Conservation (phyloP, 805 yeast genomes). For the Yarrowia osloensis region DNA sequence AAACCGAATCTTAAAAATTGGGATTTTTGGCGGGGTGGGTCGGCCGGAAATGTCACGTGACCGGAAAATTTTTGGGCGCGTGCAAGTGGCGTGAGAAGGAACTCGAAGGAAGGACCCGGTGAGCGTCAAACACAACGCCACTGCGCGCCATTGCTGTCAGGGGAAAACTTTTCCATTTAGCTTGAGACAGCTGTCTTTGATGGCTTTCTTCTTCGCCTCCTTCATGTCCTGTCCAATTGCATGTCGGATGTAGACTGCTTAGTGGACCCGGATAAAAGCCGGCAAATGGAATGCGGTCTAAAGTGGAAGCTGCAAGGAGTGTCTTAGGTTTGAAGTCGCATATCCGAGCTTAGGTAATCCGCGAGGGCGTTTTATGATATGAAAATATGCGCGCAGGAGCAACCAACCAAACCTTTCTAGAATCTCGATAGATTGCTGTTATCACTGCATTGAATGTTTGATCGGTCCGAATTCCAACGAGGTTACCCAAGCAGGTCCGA, state of each 20-base stretch:
- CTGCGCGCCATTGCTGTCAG: background rate
- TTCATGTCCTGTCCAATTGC: slow-evolving; percentile 4
- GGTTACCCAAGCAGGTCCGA: no score
- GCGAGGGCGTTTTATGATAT: background rate
- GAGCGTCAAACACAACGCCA: no score
- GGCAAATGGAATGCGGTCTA: slow-evolving; percentile 13
- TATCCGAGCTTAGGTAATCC: slow-evolving; percentile 10
- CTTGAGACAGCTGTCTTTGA: background rate
- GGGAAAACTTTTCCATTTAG: background rate
- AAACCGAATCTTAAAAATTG: background rate
- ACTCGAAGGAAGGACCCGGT: no score
- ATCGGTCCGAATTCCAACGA: slow-evolving; percentile 5
- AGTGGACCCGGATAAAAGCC: slow-evolving; percentile 9
- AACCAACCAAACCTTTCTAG: background rate
- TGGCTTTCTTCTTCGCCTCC: background rate
- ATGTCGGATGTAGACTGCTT: slow-evolving; percentile 4
- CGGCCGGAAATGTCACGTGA: background rate
- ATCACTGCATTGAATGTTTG: background rate
- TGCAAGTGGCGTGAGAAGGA: no score
- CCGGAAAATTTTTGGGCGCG: background rate
- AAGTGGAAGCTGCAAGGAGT: background rate
- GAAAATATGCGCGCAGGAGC: background rate
- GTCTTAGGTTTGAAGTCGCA: background rate
- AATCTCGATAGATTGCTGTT: background rate
- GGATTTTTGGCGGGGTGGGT: no score